These are phyloP conservation scores for Xerocomellus amylosporus DNA, from an alignment of 768 basidiomycete species.

Conservation along the genomic window DNA sequence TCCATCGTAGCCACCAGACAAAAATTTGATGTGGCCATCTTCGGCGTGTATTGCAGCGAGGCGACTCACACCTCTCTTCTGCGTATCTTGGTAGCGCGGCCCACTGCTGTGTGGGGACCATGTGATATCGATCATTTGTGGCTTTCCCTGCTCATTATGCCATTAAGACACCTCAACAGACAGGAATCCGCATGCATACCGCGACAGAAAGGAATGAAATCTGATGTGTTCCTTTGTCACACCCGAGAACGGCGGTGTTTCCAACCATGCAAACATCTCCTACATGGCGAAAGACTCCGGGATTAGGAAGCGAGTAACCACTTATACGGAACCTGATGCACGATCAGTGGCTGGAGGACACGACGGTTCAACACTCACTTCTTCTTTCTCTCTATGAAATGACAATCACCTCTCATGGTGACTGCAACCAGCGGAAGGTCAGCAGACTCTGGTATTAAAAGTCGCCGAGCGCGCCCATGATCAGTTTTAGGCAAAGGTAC, in stretches of 20 bases:
- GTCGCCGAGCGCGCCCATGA: constrained; percentile 33
- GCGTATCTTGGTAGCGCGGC: constrained; percentile 23
- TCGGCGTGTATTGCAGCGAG: constrained; percentile 38
- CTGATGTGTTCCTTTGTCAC: constrained; percentile 41
- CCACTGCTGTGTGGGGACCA: constrained; percentile 33
- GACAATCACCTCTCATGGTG: constrained; percentile 46
- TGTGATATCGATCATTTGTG: constrained; percentile 31
- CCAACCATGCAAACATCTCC: constrained; percentile 45
- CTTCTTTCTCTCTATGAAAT: constrained; percentile 38
- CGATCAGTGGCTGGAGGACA: constrained; percentile 13
- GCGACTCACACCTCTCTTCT: constrained; percentile 39
- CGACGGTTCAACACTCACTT: constrained; percentile 22
- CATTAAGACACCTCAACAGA: constrained; percentile 24
- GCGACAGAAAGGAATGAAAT: constrained; percentile 39
- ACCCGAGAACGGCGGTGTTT: constrained; percentile 43
- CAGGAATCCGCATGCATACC: constrained; percentile 30
- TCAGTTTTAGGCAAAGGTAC: constrained; percentile 33
- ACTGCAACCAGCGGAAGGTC: constrained; percentile 40
- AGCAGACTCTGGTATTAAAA: constrained; percentile 26
- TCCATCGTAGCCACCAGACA: constrained; percentile 50
- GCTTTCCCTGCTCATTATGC: constrained; percentile 28
- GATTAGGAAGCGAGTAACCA: constrained; percentile 38
- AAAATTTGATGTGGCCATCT: constrained; percentile 37
- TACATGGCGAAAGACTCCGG: constrained; percentile 39
- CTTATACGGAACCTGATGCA: constrained; percentile 35